phyloP scores from a whole-genome alignment of 2,329 filamentous ascomycete genomes.

The Colletotrichum tofieldiae region DNA sequence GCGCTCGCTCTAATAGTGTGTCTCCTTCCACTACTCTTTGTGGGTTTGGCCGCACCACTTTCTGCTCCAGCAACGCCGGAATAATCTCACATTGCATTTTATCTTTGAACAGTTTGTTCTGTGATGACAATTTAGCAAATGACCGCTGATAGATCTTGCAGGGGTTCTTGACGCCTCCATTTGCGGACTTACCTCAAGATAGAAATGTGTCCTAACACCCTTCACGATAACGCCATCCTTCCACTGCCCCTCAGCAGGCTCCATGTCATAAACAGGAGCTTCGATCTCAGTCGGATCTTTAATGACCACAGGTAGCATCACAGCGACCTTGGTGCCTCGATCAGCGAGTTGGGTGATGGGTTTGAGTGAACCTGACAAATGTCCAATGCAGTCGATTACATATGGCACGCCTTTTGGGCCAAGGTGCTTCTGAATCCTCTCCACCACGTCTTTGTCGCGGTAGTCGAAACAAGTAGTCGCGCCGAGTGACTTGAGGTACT shows the following conservation, averaged over 20 bases:
- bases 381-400: slow-evolving; percentile 71
- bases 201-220: slow-evolving; percentile 72
- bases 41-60: slow-evolving; percentile 58
- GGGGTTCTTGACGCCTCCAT: neutral
- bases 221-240: slow-evolving; percentile 64
- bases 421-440: slow-evolving; percentile 51
- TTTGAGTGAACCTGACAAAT: slow-evolving; percentile 59
- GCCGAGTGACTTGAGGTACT: slow-evolving; percentile 59
- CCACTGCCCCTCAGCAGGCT: slow-evolving; percentile 61
- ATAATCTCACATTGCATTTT: slow-evolving; percentile 70
- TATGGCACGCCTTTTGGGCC: slow-evolving; percentile 54
- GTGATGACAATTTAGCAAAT: slow-evolving; percentile 3
- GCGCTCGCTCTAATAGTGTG: slow-evolving; percentile 56
- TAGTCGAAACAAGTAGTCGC: slow-evolving; percentile 66
- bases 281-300: slow-evolving; percentile 64
- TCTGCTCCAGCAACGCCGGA: slow-evolving; percentile 60
- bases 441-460: slow-evolving; percentile 53
- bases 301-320: slow-evolving; percentile 74
- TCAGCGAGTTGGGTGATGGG: slow-evolving; percentile 67
- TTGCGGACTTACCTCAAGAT: slow-evolving; percentile 59
- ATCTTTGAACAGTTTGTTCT: slow-evolving; percentile 71
- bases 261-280: slow-evolving; percentile 69
- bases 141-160: neutral
- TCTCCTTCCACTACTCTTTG: slow-evolving; percentile 59
- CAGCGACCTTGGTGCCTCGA: slow-evolving; percentile 66